Evolutionary conservation across 1,139 yeast genomes (phyloP).

Genomic region (Taiozyma onychis): DNA sequence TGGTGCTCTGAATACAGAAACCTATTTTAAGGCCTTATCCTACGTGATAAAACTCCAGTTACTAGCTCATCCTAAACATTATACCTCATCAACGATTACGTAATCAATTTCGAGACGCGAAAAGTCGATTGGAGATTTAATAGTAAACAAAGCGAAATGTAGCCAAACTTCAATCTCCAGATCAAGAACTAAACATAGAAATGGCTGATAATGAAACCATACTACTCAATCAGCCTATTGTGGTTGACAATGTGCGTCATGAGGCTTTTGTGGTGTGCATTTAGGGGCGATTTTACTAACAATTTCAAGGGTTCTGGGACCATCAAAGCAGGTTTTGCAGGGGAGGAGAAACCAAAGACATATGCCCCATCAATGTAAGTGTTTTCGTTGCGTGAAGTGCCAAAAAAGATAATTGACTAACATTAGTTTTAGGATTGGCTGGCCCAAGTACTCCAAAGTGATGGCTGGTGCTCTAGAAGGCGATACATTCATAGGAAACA

Average conservation of each 20-base stretch:
- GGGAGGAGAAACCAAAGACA: constrained; percentile 74
- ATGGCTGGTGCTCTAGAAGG: constrained; percentile 78
- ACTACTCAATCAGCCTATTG: constrained; percentile 73
- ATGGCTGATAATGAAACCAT: neutral
- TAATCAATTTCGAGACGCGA: neutral
- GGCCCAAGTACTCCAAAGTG: constrained; percentile 76
- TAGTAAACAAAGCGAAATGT: neutral
- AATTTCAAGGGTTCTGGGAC: constrained; percentile 66
- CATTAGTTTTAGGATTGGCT: constrained; percentile 48
- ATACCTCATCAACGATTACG: neutral
- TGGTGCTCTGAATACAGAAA: too few relatives aligned
- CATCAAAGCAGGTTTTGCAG: constrained; percentile 89
- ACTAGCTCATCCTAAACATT: too few relatives aligned
- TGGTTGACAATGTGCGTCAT: constrained; percentile 58
- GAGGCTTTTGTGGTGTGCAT: constrained; percentile 3
- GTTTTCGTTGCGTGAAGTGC: neutral
- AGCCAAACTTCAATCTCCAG: neutral
- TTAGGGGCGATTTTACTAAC: neutral
- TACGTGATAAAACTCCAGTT: too few relatives aligned
- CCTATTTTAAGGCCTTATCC: too few relatives aligned
- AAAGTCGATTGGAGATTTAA: neutral
- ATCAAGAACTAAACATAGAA: neutral
- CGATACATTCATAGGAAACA: constrained; percentile 63
- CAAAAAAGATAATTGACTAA: neutral
- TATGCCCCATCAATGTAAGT: constrained; percentile 40